Evolutionary conservation across 2,329 filamentous ascomycete species (phyloP).

Genomic region (Alternaria conjuncta): DNA sequence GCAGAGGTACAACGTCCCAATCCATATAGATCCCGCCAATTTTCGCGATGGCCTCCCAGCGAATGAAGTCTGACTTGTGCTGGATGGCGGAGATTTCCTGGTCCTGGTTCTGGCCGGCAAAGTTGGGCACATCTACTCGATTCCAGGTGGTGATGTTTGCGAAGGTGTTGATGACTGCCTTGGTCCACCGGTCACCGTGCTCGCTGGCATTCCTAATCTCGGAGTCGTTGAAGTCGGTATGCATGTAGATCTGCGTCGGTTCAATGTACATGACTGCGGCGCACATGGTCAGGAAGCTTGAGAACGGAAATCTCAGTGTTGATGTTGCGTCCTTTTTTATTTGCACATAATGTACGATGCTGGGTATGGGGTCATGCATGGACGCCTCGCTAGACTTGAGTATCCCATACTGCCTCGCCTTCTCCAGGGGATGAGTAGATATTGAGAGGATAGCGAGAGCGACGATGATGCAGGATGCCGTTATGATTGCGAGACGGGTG

Average conservation of each 20-base stretch:
- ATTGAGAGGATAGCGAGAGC: not conserved
- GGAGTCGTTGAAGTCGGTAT: constrained; percentile 25
- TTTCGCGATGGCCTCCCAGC: not conserved
- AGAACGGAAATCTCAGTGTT: not conserved
- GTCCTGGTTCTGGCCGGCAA: not conserved
- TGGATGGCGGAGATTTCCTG: not conserved
- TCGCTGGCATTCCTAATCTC: constrained; percentile 8
- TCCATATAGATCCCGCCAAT: not conserved
- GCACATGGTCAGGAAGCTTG: not conserved
- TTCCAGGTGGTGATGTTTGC: not conserved
- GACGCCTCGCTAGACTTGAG: not conserved
- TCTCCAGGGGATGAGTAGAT: not conserved
- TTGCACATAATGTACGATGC: not conserved
- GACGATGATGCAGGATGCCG: not conserved
- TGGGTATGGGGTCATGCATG: not conserved
- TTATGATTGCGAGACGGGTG: not conserved
- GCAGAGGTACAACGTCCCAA: not conserved
- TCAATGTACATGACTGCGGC: not conserved
- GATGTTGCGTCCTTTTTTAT: not conserved
- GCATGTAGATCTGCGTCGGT: constrained; percentile 22
- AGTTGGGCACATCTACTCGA: not conserved
- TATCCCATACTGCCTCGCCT: not conserved
- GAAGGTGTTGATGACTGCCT: constrained; percentile 16
- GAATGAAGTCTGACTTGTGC: not conserved
- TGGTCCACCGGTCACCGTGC: constrained; percentile 22